phyloP scores from a whole-genome alignment of 768 basidiomycete genomes.

The Tubosaeta sp. region DNA sequence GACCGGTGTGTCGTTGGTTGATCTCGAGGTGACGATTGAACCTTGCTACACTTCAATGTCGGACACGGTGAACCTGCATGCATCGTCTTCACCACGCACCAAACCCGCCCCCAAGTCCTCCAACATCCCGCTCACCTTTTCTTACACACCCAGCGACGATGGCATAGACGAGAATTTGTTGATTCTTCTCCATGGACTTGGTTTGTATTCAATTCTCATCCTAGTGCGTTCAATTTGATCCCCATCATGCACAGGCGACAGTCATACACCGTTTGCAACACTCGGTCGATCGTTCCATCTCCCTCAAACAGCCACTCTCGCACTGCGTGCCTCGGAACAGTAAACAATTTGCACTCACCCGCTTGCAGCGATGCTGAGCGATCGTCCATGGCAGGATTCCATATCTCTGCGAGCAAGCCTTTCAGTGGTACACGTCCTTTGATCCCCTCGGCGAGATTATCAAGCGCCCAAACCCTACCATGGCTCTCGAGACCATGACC shows the following conservation, averaged over 20 bases:
- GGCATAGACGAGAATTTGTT: conserved; percentile 84
- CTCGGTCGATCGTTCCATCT: conserved; percentile 71
- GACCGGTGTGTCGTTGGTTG: too few relatives aligned
- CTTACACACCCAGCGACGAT: conserved; percentile 71
- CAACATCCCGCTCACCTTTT: conserved; percentile 52
- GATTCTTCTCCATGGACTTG: conserved; percentile 81
- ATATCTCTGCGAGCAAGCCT: conserved; percentile 73
- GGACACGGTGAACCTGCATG: conserved; percentile 19
- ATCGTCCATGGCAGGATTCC: conserved; percentile 56
- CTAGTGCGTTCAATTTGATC: not conserved
- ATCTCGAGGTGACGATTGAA: not conserved
- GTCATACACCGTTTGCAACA: conserved; percentile 67
- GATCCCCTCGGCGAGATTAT: conserved; percentile 73
- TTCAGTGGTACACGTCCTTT: conserved; percentile 85
- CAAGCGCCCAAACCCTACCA: conserved; percentile 65
- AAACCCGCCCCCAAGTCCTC: conserved; percentile 49
- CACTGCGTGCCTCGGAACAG: conserved; percentile 75
- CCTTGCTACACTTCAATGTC: conserved; percentile 8
- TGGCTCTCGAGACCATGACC: conserved; percentile 54
- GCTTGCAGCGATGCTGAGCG: conserved; percentile 6
- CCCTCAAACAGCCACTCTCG: conserved; percentile 87
- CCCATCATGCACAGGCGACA: conserved; percentile 60
- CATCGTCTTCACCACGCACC: conserved; percentile 25
- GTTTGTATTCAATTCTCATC: conserved; percentile 43
- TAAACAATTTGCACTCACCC: conserved; percentile 32